Base-by-base conservation (phyloP, 345 rosid genomes). In the Eucalyptus camaldulensis region DNA sequence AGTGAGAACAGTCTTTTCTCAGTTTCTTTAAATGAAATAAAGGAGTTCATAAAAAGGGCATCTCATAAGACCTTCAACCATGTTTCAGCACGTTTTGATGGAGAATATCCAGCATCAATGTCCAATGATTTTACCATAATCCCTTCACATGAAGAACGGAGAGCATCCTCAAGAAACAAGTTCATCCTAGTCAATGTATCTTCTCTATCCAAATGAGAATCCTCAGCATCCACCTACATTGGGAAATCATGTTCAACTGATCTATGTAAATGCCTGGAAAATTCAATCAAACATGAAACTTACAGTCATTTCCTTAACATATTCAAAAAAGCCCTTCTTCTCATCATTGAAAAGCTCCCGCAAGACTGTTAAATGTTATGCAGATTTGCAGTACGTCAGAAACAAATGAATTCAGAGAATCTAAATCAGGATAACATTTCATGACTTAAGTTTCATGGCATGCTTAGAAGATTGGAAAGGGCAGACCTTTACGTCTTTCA, bases 81-180 rank as follows among this genome's bases (percentile, higher is more conserved):
- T 86, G 97, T 69, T 89, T 97, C 98, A 85, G 95, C 87, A 86
- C 98, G 97, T 93, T 96, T 97, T 87, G 98, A 96, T 80, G 98
- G 98, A 91, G 86, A 94, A 91, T 96, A 97, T 90, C 95, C 95
- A 45, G 97, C 95, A 92, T 96, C 93, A 24, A 87, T 90, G 90
- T 97, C 97, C 88, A 97, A 88, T 47, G 95, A 92, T 91, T 97
- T 97, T 86, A 96, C 94, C 96, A 97, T 96, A 87, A 97, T 92
- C 91, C 98, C 97, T 93, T 97, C 99, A 90, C 96, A 97, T 10
- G 97, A 96, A 65, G 94, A 95, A 87, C 72, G 91, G 85, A 95
- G 92, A 91, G 99, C 95, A 86, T 94, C 95, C 93, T 93, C 94
- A 54, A 97, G 97, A 91, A 96, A 96, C 89, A 91, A 90, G 86